Conservation (phyloP, 2,329 filamentous ascomycete genomes). For the Cladorrhinum sp. region DNA sequence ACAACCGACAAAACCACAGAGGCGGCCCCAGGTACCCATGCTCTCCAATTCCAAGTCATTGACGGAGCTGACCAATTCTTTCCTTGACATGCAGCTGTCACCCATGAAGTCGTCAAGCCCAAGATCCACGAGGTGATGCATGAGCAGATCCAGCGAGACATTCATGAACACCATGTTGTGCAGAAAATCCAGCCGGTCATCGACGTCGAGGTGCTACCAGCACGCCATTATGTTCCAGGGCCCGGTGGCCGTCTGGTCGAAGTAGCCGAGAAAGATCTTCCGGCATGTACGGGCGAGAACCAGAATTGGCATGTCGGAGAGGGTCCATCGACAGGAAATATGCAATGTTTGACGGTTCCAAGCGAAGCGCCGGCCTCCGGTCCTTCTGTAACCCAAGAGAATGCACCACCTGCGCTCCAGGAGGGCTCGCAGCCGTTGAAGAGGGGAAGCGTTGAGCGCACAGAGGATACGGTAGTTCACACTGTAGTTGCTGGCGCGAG, state of each 20-base stretch:
- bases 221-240: slow-evolving; percentile 32
- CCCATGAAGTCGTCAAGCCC: slow-evolving; percentile 32
- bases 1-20: slow-evolving; percentile 10
- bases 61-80: not conserved
- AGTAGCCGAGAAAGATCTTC: slow-evolving; percentile 21
- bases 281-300: not conserved
- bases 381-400: not conserved
- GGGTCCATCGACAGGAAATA: slow-evolving; percentile 11
- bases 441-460: not conserved
- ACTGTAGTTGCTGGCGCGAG: not conserved
- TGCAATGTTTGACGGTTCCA: slow-evolving; percentile 7
- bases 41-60: not conserved
- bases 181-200: slow-evolving; percentile 33
- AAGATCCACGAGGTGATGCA: slow-evolving; percentile 30
- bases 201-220: slow-evolving; percentile 33
- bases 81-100: slow-evolving; percentile 28
- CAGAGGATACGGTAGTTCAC: not conserved
- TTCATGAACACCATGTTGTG: slow-evolving; percentile 35
- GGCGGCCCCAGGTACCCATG: slow-evolving; percentile 22
- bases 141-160: slow-evolving; percentile 34
- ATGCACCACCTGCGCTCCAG: not conserved
- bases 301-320: not conserved
- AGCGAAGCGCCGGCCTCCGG: not conserved
- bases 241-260: slow-evolving; percentile 20
- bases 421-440: not conserved